Percentiles rank a stretch among this genome's conserved stretches.
phyloP scores from a whole-genome alignment of 176 grass and related monocot species.

The Saccharum spontaneum region DNA sequence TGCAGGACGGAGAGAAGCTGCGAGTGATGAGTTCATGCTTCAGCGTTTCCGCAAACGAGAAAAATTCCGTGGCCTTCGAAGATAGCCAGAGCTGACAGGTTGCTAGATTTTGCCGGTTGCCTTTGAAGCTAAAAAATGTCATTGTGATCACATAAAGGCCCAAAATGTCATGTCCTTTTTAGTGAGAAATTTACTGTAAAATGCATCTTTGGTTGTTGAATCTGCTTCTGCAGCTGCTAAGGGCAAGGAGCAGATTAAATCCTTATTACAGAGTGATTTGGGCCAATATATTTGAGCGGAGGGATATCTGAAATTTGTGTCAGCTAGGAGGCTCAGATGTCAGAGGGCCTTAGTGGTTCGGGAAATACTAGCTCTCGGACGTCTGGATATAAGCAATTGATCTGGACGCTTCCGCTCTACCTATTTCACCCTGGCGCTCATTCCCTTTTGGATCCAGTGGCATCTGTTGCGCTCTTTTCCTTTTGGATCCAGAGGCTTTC shows the following conservation, averaged over 20 bases:
- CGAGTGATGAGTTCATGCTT: slow-evolving; percentile 76
- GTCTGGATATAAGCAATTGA: too few relatives aligned
- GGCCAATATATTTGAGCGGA: background rate
- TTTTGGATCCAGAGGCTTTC: too few relatives aligned
- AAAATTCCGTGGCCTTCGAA: slow-evolving; percentile 66
- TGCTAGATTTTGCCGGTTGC: background rate
- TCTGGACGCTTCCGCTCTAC: too few relatives aligned
- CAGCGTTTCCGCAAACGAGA: slow-evolving; percentile 77
- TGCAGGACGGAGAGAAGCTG: slow-evolving; percentile 62
- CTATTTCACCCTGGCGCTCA: too few relatives aligned
- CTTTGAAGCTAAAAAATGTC: slow-evolving; percentile 17
- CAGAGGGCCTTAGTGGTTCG: background rate
- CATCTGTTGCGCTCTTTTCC: too few relatives aligned
- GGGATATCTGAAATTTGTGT: background rate
- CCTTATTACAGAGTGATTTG: background rate
- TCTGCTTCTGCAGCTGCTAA: slow-evolving; percentile 13
- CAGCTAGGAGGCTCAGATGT: background rate
- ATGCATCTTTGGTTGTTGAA: background rate
- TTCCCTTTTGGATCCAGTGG: too few relatives aligned
- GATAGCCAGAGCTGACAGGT: slow-evolving; percentile 35
- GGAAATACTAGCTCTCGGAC: too few relatives aligned
- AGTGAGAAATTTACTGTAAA: background rate
- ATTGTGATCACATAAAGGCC: background rate
- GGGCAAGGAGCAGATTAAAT: background rate
- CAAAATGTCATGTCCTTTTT: background rate